phyloP scores from a whole-genome alignment of 257 asterid genomes.

The Solanum sitiens region DNA sequence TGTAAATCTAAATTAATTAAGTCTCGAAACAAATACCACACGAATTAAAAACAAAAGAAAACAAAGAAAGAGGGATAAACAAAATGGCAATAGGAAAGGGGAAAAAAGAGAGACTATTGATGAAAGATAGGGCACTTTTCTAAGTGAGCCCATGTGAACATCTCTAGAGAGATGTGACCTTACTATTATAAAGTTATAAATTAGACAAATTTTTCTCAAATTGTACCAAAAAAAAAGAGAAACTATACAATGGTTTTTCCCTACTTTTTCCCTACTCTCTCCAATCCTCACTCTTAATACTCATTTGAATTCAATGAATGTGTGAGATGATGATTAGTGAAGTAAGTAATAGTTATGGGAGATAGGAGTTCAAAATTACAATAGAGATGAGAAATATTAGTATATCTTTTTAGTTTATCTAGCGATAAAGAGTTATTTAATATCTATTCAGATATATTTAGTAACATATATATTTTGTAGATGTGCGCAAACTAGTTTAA shows the following conservation, averaged over 20 bases:
- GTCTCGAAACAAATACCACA: fast-evolving
- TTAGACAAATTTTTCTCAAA: neutral
- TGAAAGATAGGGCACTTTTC: neutral
- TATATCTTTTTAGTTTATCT: too few species aligned
- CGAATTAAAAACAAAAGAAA: neutral
- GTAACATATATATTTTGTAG: too few species aligned
- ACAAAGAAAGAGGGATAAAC: neutral
- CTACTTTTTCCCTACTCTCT: conserved; percentile 11
- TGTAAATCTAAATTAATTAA: neutral
- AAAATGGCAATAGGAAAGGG: neutral
- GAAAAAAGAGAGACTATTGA: neutral
- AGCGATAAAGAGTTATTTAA: neutral
- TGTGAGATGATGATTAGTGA: neutral
- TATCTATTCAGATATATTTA: too few species aligned
- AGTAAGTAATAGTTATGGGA: neutral
- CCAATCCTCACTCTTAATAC: neutral
- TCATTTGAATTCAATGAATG: neutral
- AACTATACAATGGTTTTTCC: conserved; percentile 6
- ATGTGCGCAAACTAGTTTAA: neutral
- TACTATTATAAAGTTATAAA: neutral
- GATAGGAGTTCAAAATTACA: neutral
- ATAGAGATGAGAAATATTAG: neutral
- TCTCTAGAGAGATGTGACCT: conserved; percentile 17
- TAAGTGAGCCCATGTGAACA: conserved; percentile 20
- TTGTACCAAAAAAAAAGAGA: conserved; percentile 1